Evolutionary conservation across 1,139 yeast genomes (phyloP).

Genomic region (Candida sojae): DNA sequence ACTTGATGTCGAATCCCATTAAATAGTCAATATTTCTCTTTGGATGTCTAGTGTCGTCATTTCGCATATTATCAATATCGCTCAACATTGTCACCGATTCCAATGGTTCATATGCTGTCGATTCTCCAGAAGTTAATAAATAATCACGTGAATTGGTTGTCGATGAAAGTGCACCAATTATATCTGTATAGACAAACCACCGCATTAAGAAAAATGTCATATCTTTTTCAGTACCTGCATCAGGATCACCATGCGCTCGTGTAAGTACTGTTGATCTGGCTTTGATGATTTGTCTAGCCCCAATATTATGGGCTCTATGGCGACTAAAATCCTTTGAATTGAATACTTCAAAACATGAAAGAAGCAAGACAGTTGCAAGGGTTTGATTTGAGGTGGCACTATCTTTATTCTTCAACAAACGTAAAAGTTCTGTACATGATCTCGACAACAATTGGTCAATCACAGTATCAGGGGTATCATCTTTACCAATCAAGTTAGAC

Average conservation of each 20-base stretch:
- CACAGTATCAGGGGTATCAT: constrained; percentile 43
- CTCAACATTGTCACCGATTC: constrained; percentile 18
- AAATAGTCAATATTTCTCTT: constrained; percentile 55
- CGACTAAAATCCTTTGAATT: constrained; percentile 47
- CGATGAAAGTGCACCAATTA: constrained; percentile 59
- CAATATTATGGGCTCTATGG: constrained; percentile 68
- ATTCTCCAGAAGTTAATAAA: constrained; percentile 16
- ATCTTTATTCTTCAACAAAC: constrained; percentile 49
- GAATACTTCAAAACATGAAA: constrained; percentile 66
- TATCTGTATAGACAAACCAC: constrained; percentile 74
- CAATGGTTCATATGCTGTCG: constrained; percentile 18
- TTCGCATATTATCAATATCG: constrained; percentile 10
- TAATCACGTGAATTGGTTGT: constrained; percentile 33
- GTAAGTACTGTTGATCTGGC: constrained; percentile 34
- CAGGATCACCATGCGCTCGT: constrained; percentile 4
- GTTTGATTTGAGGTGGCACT: constrained; percentile 68
- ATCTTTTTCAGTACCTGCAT: constrained; percentile 33
- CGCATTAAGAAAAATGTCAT: constrained; percentile 62
- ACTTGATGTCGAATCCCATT: constrained; percentile 58
- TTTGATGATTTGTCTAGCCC: constrained; percentile 67
- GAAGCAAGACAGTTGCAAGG: constrained; percentile 60
- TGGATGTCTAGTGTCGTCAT: constrained; percentile 20
- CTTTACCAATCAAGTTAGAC: constrained; percentile 30
- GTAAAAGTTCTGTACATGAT: constrained; percentile 58
- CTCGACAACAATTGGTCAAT: constrained; percentile 55